phyloP scores from a whole-genome alignment of 2,329 filamentous ascomycete genomes.

The Epichloe amarillans region DNA sequence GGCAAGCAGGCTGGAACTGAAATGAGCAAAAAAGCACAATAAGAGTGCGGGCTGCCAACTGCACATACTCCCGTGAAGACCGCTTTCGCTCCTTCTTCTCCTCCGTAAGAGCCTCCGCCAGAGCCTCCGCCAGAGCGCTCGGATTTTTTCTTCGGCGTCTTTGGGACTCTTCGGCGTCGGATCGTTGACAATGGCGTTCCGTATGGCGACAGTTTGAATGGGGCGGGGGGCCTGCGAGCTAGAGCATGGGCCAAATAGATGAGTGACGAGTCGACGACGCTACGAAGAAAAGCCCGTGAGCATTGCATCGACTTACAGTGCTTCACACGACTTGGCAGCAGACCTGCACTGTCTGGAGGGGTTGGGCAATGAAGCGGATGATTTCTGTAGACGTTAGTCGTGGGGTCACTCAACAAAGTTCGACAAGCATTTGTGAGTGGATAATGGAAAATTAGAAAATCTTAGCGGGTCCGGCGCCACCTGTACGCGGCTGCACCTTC shows the following conservation, averaged over 20 bases:
- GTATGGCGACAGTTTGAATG: not conserved
- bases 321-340: not conserved
- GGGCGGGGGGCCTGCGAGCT: not conserved
- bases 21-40: not conserved
- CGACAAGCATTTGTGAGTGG: no score
- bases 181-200: slow-evolving; percentile 1
- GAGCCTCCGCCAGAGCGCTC: slow-evolving; percentile 1
- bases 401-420: not conserved
- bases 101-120: not conserved
- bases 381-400: not conserved
- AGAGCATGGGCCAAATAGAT: not conserved
- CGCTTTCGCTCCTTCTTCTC: slow-evolving; percentile 9
- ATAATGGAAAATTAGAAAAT: not conserved
- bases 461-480: not conserved
- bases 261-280: not conserved
- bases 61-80: slow-evolving; percentile 19
- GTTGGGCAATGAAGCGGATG: slow-evolving; percentile 1
- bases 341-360: not conserved
- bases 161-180: slow-evolving; percentile 17
- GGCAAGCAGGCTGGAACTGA: slow-evolving; percentile 15
- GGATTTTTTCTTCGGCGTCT: not conserved
- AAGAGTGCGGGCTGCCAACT: not conserved
- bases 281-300: not conserved
- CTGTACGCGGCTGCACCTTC: not conserved
- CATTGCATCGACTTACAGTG: not conserved